These are phyloP conservation scores for Cicer yamashitae DNA, from an alignment of 306 rosid species.

Conservation along the genomic window DNA sequence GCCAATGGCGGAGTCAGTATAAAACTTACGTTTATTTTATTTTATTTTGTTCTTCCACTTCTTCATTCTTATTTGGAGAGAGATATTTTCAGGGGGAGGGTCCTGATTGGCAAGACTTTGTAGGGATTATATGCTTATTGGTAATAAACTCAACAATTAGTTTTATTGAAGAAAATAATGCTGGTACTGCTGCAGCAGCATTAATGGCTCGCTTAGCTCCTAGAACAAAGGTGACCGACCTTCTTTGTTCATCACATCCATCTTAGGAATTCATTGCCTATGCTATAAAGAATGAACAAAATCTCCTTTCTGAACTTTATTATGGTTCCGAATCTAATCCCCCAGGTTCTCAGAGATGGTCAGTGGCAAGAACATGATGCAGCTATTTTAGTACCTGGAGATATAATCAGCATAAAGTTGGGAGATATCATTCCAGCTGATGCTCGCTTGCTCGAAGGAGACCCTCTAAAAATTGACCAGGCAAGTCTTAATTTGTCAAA, in stretches of 20 bases:
- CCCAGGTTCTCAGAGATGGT: constrained; percentile 85
- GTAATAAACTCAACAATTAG: constrained; percentile 85
- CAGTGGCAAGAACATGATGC: constrained; percentile 93
- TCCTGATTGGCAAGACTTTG: constrained; percentile 95
- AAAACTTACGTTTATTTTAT: not conserved
- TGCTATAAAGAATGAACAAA: constrained; percentile 21
- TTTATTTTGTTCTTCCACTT: constrained; percentile 24
- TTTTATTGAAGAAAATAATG: constrained; percentile 89
- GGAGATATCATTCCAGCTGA: constrained; percentile 93
- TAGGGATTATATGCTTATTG: constrained; percentile 75
- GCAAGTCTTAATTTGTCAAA: constrained; percentile 50
- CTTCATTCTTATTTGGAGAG: constrained; percentile 35
- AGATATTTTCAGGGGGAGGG: constrained; percentile 71
- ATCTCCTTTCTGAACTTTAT: not conserved
- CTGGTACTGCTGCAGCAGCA: constrained; percentile 88
- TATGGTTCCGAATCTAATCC: constrained; percentile 35
- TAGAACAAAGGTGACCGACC: constrained; percentile 62
- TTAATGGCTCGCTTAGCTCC: constrained; percentile 90
- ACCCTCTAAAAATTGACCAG: constrained; percentile 85
- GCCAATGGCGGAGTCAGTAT: constrained; percentile 90
- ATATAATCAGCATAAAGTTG: constrained; percentile 80
- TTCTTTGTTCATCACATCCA: constrained; percentile 19
- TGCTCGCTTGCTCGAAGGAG: constrained; percentile 93
- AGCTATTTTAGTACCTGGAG: constrained; percentile 81
- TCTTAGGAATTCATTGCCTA: constrained; percentile 18